These are phyloP conservation scores for Xylaria sp. DNA, from an alignment of 2,329 filamentous ascomycete genomes.

Conservation along the genomic window DNA sequence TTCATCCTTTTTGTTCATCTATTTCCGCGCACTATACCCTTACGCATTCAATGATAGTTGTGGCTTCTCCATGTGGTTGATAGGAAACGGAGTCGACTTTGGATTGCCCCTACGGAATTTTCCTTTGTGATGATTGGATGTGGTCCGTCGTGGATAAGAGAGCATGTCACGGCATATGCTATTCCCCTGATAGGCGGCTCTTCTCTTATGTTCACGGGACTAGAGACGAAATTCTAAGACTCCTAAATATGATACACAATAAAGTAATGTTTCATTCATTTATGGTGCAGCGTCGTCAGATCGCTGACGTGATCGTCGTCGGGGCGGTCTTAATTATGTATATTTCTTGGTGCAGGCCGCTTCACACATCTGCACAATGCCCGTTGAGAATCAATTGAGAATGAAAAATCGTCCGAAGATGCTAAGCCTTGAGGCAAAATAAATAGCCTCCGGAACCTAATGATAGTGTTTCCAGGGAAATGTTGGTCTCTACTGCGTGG, in stretches of 20 bases:
- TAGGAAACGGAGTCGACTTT: conserved; percentile 34
- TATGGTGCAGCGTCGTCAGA: not conserved
- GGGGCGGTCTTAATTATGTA: not conserved
- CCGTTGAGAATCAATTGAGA: not conserved
- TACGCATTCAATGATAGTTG: conserved; percentile 42
- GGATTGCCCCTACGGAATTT: conserved; percentile 36
- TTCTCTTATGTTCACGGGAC: conserved; percentile 4
- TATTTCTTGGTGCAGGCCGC: not conserved
- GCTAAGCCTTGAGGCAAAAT: not conserved
- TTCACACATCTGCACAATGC: not conserved
- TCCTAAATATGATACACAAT: conserved; percentile 25
- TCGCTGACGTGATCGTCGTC: not conserved
- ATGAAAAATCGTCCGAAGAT: not conserved
- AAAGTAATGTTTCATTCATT: conserved; percentile 28
- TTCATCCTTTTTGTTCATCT: conserved; percentile 11
- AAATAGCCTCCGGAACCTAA: not conserved
- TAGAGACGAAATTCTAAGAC: conserved; percentile 16
- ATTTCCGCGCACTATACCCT: conserved; percentile 47
- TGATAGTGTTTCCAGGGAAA: not conserved
- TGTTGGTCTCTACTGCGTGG: not conserved
- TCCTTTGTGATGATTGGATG: conserved; percentile 34
- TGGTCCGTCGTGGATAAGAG: conserved; percentile 23
- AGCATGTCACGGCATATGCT: conserved; percentile 31
- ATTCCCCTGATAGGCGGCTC: conserved; percentile 6
- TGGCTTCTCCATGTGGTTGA: conserved; percentile 22